Base-by-base conservation (phyloP, 306 rosid species). In the Lablab purpureus region DNA sequence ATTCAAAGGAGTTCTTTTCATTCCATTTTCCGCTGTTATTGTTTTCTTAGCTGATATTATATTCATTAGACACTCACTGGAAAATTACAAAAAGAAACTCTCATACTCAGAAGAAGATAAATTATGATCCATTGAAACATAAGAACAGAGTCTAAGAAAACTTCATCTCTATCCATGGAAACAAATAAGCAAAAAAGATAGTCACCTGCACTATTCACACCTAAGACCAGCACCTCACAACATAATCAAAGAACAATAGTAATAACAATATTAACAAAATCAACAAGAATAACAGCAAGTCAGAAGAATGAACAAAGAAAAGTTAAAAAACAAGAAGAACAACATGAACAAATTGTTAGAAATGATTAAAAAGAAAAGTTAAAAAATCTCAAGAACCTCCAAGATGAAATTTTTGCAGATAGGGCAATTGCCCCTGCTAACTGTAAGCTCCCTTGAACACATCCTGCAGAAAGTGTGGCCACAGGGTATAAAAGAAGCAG, bases 391-490 rank as follows among this genome's bases (percentile, higher is more conserved):
- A 41, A 94, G 89, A 73, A 94, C 85, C 83, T 94, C 99, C 83
- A 85, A 28, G 59, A 94, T 85, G 82, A 89, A 94, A 83, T 85
- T 82, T 67, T 88, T 91, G 83, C 99, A 92, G 37, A 89, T 88
- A 1, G 99, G 99, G 66, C 97, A 92, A 72, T 88, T 89, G 0
- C 97, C 99, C 41, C 90, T 90, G 12, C 85, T 76, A 13, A 88
- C 94, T 74, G 74, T 85, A 4, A 92, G 89, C 87, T 94, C 97
- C 83, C 93, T 87, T 1, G 99, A 94, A 63, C 99, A 94, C 81
- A 88, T 79, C 78, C 95, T 90, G 80, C 98, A 94, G 76, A 91
- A 94, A 0, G 91, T 77, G 76, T 94, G 98, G 0, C 97, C 97
- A 83, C 98, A 92, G 0, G 90, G 85, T 52, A 59, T 84, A 67